phyloP scores from a whole-genome alignment of 2,329 filamentous ascomycete species.

The Epichloe gansuensis region DNA sequence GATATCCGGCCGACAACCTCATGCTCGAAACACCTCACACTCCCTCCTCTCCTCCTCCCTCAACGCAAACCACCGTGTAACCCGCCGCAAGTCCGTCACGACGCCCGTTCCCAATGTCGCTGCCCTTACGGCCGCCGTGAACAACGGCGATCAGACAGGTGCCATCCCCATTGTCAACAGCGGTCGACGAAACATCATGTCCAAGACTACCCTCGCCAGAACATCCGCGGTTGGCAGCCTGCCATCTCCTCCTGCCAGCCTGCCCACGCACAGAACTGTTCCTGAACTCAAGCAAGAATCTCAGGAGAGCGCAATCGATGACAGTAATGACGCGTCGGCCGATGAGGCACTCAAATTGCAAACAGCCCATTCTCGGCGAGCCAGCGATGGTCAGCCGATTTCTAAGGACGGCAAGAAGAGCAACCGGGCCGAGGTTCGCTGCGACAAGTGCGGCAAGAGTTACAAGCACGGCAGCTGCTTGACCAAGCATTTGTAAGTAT shows the following conservation, averaged over 20 bases:
- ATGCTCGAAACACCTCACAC: slow-evolving; percentile 69
- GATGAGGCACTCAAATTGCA: slow-evolving; percentile 40
- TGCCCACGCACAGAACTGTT: slow-evolving; percentile 46
- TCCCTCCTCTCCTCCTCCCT: slow-evolving; percentile 66
- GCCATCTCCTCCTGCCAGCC: slow-evolving; percentile 53
- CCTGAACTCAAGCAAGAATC: slow-evolving; percentile 35
- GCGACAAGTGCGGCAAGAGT: slow-evolving; percentile 96
- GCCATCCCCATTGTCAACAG: slow-evolving; percentile 46
- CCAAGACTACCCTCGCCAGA: slow-evolving; percentile 37
- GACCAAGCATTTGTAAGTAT: slow-evolving; percentile 98
- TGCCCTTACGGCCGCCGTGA: slow-evolving; percentile 60
- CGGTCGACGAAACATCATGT: slow-evolving; percentile 54
- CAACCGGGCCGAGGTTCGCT: slow-evolving; percentile 77
- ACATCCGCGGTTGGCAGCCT: slow-evolving; percentile 37
- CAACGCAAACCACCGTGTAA: slow-evolving; percentile 74
- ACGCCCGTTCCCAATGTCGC: slow-evolving; percentile 61
- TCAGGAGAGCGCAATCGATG: slow-evolving; percentile 55
- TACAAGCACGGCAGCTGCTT: slow-evolving; percentile 99
- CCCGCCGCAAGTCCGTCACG: slow-evolving; percentile 87
- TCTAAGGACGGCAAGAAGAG: slow-evolving; percentile 75
- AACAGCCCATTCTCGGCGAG: slow-evolving; percentile 43
- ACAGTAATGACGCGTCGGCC: slow-evolving; percentile 47
- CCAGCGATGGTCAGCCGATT: slow-evolving; percentile 79
- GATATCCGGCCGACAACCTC: slow-evolving; percentile 46
- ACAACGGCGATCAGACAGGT: slow-evolving; percentile 48